Evolutionary conservation across 225 moss, liverwort and hornwort genomes (phyloP).

Genomic region (Neckera pumila): DNA sequence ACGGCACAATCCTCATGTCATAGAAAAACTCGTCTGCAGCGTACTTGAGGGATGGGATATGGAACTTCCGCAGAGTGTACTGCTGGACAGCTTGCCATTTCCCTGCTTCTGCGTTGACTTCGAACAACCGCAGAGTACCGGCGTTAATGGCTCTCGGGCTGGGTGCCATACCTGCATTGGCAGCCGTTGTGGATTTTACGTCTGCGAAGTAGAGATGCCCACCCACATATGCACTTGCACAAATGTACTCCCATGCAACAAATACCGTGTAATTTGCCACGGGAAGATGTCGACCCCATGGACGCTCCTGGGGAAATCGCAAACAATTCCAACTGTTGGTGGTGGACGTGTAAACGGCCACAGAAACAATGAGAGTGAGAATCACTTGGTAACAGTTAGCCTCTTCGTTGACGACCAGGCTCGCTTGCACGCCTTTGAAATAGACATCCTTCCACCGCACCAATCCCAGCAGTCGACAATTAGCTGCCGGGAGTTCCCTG

Average conservation of each 20-base stretch:
- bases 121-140: neutral
- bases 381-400: neutral
- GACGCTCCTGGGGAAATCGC: neutral
- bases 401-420: neutral
- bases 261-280: rapidly evolving
- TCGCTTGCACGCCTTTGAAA: neutral
- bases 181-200: rapidly evolving
- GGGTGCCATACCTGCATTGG: neutral
- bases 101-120: neutral
- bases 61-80: neutral
- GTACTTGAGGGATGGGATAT: neutral
- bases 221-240: neutral
- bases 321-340: neutral
- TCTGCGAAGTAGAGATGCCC: neutral
- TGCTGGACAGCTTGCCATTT: neutral
- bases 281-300: neutral
- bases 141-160: neutral
- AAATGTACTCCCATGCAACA: neutral
- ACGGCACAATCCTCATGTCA: neutral
- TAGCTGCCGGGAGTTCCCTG: neutral
- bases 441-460: rapidly evolving
- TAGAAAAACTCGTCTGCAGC: rapidly evolving
- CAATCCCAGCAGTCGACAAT: neutral
- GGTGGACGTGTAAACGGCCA: neutral
- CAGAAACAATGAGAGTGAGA: no score